Evolutionary conservation across 2,329 filamentous ascomycete species (phyloP).

Genomic region (Epichloe scottii): DNA sequence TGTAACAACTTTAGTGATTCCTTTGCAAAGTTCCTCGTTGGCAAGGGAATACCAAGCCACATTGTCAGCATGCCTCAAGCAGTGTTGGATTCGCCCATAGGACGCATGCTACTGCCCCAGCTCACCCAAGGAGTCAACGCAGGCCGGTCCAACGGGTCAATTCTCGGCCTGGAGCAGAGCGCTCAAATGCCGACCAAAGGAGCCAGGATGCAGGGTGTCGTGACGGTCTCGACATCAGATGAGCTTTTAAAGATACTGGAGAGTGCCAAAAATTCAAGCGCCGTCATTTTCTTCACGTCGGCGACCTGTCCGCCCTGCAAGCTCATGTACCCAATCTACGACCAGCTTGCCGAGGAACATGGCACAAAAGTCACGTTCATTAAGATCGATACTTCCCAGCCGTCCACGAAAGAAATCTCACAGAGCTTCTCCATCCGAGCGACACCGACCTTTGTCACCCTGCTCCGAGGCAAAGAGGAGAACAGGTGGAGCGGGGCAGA

Average conservation of each 20-base stretch:
- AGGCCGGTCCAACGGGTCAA: conserved; percentile 37
- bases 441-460: conserved; percentile 84
- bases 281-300: conserved; percentile 86
- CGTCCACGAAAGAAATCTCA: conserved; percentile 49
- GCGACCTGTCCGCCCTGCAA: conserved; percentile 79
- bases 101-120: conserved; percentile 74
- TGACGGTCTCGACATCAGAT: conserved; percentile 38
- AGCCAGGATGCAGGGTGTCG: conserved; percentile 30
- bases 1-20: conserved; percentile 98
- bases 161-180: conserved; percentile 37
- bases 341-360: conserved; percentile 64
- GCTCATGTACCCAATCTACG: conserved; percentile 67
- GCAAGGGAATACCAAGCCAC: conserved; percentile 75
- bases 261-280: conserved; percentile 55
- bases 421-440: conserved; percentile 55
- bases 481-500: conserved; percentile 75
- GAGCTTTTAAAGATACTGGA: conserved; percentile 26
- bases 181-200: conserved; percentile 12
- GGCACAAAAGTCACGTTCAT: conserved; percentile 58
- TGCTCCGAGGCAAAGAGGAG: conserved; percentile 61
- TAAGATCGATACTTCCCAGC: conserved; percentile 66
- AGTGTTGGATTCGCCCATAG: conserved; percentile 76
- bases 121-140: conserved; percentile 38
- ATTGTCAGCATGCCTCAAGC: conserved; percentile 77
- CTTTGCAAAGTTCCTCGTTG: conserved; percentile 77